Evolutionary conservation across 352 stramenopile genomes (phyloP).

Genomic region (Pythium brachiatum): DNA sequence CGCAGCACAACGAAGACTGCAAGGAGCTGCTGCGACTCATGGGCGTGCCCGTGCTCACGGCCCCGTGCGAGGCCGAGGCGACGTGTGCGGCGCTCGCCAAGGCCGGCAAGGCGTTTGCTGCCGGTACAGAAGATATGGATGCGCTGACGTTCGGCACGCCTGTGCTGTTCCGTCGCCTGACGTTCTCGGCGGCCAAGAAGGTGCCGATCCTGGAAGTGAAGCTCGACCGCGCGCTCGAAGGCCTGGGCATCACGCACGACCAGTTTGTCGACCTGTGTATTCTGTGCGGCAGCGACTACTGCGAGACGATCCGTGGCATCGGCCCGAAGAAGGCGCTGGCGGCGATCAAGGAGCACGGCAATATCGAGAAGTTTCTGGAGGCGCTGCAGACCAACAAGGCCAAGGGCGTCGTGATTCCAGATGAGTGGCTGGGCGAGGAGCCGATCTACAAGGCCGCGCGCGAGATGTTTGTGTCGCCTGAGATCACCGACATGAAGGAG

Average conservation of each 20-base stretch:
- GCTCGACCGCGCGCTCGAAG: conserved; percentile 89
- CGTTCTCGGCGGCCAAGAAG: conserved; percentile 85
- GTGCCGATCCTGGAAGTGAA: conserved; percentile 91
- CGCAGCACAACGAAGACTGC: conserved; percentile 92
- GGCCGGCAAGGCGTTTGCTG: conserved; percentile 92
- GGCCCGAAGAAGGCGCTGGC: conserved; percentile 98
- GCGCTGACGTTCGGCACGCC: conserved; percentile 97
- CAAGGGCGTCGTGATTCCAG: conserved; percentile 80
- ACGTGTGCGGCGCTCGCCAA: conserved; percentile 95
- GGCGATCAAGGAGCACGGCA: conserved; percentile 95
- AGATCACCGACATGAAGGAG: conserved; percentile 58
- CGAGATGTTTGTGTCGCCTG: conserved; percentile 89
- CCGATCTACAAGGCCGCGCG: conserved; percentile 92
- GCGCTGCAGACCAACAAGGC: conserved; percentile 84
- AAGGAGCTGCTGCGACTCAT: conserved; percentile 93
- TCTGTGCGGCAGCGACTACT: conserved; percentile 99
- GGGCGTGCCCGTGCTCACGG: conserved; percentile 95
- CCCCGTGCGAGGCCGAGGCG: conserved; percentile 98
- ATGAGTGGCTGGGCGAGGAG: conserved; percentile 83
- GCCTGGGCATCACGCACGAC: conserved; percentile 91
- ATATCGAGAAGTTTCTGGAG: conserved; percentile 94
- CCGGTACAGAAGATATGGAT: conserved; percentile 99
- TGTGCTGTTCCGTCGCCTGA: conserved; percentile 92
- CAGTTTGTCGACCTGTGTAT: conserved; percentile 99
- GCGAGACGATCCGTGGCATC: conserved; percentile 95